A percentile compares a stretch with the other conserved stretches of the same genome.
These are phyloP conservation scores for Talaromyces trachyspermus DNA, from an alignment of 495 filamentous ascomycete genomes.

Conservation along the genomic window DNA sequence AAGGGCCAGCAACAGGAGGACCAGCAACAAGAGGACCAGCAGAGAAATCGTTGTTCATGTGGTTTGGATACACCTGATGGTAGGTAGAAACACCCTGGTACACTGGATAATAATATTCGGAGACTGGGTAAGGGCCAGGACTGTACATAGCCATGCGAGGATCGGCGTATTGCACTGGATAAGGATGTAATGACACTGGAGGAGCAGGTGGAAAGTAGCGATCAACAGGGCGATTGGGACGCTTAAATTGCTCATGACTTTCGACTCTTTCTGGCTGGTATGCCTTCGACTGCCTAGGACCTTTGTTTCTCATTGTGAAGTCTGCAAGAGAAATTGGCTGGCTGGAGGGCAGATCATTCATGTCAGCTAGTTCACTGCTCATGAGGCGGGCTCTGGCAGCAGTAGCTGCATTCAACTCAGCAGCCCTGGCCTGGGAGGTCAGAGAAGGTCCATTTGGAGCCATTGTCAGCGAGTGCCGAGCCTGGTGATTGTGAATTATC, in stretches of 20 bases:
- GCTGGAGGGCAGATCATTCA: slow-evolving; percentile 18
- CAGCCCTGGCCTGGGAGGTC: slow-evolving; percentile 10
- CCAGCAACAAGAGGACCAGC: not conserved
- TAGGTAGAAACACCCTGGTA: slow-evolving; percentile 2
- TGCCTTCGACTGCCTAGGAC: slow-evolving; percentile 11
- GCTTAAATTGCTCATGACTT: not conserved
- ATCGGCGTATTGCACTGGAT: not conserved
- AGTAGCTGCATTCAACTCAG: slow-evolving; percentile 9
- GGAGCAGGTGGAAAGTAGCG: slow-evolving; percentile 1
- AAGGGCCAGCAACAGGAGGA: too few relatives aligned
- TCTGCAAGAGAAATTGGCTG: slow-evolving; percentile 18
- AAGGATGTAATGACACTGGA: too few relatives aligned
- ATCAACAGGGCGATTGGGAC: slow-evolving; percentile 7
- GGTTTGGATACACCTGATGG: not conserved
- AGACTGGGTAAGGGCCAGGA: not conserved
- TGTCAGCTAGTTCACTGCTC: slow-evolving; percentile 14
- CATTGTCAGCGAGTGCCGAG: not conserved
- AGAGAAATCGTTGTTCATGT: not conserved
- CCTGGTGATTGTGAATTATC: too few relatives aligned
- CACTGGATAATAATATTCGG: slow-evolving; percentile 6
- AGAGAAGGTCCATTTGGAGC: slow-evolving; percentile 4
- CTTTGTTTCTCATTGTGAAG: slow-evolving; percentile 10
- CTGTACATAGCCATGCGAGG: not conserved
- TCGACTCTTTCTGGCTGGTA: not conserved
- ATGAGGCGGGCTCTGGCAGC: not conserved